Conservation (phyloP, 495 filamentous ascomycete species). For the Lasiosphaeria miniovina region DNA sequence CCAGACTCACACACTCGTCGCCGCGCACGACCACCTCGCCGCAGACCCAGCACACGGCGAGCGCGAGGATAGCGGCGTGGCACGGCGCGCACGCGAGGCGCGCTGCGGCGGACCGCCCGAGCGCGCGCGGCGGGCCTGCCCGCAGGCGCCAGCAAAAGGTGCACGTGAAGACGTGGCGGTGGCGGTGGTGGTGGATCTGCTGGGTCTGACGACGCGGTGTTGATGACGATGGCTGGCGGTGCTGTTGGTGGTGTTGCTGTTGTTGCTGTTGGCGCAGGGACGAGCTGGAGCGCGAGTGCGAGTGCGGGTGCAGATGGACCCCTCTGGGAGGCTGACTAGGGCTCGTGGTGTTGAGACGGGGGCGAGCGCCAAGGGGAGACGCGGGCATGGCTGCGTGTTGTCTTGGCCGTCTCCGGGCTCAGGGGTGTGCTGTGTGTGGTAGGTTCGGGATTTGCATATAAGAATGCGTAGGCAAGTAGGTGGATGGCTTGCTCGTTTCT, state of each 20-base stretch:
- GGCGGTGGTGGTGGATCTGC: slow-evolving; percentile 3
- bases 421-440: too few relatives aligned
- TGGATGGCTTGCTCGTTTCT: too few relatives aligned
- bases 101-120: slow-evolving; percentile 22
- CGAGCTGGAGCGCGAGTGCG: too few relatives aligned
- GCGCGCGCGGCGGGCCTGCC: slow-evolving; percentile 22
- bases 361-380: too few relatives aligned
- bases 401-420: too few relatives aligned
- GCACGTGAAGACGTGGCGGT: slow-evolving; percentile 38
- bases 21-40: slow-evolving; percentile 43
- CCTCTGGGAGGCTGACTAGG: background rate
- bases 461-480: too few relatives aligned
- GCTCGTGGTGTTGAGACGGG: too few relatives aligned
- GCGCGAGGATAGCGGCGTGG: slow-evolving; percentile 36
- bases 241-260: background rate
- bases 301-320: background rate
- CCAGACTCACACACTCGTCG: slow-evolving; percentile 44
- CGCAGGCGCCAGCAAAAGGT: slow-evolving; percentile 46
- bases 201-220: background rate
- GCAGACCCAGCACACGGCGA: slow-evolving; percentile 50
- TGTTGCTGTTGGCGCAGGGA: background rate
- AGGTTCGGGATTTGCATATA: too few relatives aligned
- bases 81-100: slow-evolving; percentile 42
- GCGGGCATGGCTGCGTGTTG: too few relatives aligned
- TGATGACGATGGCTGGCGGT: background rate